Base-by-base conservation (phyloP, 1,284 basidiomycete genomes). In the Microbotryum violaceum region DNA sequence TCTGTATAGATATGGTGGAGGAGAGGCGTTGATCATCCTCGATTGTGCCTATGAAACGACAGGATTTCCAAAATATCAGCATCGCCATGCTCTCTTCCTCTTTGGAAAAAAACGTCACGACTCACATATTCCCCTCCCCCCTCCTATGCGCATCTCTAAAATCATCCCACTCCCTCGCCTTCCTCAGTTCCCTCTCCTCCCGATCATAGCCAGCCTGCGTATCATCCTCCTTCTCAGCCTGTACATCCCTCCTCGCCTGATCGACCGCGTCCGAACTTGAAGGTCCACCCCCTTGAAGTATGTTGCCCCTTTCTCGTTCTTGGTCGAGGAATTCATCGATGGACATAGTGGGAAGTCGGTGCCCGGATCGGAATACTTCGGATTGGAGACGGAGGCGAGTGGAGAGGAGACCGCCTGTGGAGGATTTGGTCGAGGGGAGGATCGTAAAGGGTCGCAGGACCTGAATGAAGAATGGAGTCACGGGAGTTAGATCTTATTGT, bases 311-410 rank as follows among this genome's bases (percentile, higher is more conserved):
- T 58, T 61, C 66, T 57, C 81, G 78, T 74, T 98, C 94, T 63
- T 92, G 85, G 68, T 88, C 85, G 25, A 98, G 81, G 73, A 94
- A 97, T 75, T 98, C 89, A 72, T 98, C 94, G 69, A 98, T 85
- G 1, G 87, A 83, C 96, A 99, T 97, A 0, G 91, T 94, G 4
- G 94, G 94, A 33, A 98, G 78, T 25, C 87, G 82, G 74, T 97
- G 85, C n/a, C 82, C 83, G 4, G 89, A 83, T 18, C 85, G 82
- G 77, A 97, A 98, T 3, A 97, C 92, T 71, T 89, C 84, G 0
- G 81, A 77, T 71, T 86, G 84, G 9, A 94, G 72, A 33, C 85
- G 81, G 49, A 85, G 80, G 57, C 90, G 84, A 25, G 71, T 73
- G 8, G 63, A 56, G 31, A 71, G 49, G 21, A 57, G 44, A 6